Conservation (phyloP, 2,329 filamentous ascomycete genomes). For the Venturia pyrina region DNA sequence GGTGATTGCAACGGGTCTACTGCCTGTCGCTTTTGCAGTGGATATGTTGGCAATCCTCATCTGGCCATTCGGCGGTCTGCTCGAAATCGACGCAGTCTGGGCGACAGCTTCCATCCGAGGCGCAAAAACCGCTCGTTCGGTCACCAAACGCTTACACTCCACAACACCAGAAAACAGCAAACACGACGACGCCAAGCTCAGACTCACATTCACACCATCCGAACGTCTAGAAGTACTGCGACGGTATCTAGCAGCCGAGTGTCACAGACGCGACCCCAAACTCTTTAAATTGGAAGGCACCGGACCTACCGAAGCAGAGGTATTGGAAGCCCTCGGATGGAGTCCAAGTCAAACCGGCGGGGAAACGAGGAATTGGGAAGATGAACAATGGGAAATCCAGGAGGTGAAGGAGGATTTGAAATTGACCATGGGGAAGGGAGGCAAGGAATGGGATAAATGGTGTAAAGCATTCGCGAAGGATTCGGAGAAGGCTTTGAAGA, state of each 20-base stretch:
- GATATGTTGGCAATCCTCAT: slow-evolving; percentile 26
- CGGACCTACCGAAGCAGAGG: slow-evolving; percentile 28
- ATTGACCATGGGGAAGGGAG: slow-evolving; percentile 29
- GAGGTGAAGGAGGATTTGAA: slow-evolving; percentile 34
- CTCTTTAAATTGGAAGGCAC: slow-evolving; percentile 24
- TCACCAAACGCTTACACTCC: slow-evolving; percentile 28
- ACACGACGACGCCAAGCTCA: slow-evolving; percentile 19
- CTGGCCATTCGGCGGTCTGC: slow-evolving; percentile 29
- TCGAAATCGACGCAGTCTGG: slow-evolving; percentile 28
- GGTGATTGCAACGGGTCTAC: slow-evolving; percentile 32
- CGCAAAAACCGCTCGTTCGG: slow-evolving; percentile 29
- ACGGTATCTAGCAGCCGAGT: slow-evolving; percentile 30
- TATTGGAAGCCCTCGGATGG: slow-evolving; percentile 36
- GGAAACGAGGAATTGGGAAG: slow-evolving; percentile 31
- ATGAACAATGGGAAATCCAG: slow-evolving; percentile 32
- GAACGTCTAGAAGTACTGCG: slow-evolving; percentile 27
- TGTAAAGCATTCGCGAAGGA: slow-evolving; percentile 28
- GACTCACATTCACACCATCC: slow-evolving; percentile 27
- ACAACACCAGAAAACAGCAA: slow-evolving; percentile 11
- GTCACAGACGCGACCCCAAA: slow-evolving; percentile 26
- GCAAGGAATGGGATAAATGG: slow-evolving; percentile 32
- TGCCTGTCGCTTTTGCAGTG: slow-evolving; percentile 27
- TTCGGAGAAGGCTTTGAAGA: slow-evolving; percentile 30
- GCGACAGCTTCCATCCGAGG: slow-evolving; percentile 35
- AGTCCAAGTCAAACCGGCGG: slow-evolving; percentile 24